Conservation (phyloP, 192 early-diverging fungal species). For the Geranomyces michiganensis region DNA sequence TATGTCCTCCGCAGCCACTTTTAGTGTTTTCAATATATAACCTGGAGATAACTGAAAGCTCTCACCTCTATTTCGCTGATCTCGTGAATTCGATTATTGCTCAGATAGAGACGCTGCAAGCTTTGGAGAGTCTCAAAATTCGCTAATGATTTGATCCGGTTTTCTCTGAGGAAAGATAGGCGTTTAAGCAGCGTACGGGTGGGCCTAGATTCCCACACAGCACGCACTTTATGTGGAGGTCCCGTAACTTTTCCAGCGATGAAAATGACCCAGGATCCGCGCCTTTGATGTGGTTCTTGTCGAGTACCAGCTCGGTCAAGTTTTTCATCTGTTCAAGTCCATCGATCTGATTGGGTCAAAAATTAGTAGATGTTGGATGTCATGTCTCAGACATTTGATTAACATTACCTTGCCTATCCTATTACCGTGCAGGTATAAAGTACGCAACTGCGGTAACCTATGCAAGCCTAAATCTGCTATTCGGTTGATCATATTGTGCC, state of each 20-base stretch:
- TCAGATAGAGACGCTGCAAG: constrained; percentile 52
- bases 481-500: constrained; percentile 52
- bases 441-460: constrained; percentile 50
- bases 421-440: constrained; percentile 60
- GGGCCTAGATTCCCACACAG: background rate
- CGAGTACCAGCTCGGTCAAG: constrained; percentile 57
- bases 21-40: background rate
- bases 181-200: background rate
- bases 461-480: constrained; percentile 59
- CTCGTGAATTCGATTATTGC: constrained; percentile 58
- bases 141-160: constrained; percentile 54
- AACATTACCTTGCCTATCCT: constrained; percentile 52
- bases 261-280: constrained; percentile 58
- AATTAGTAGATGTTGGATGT: background rate
- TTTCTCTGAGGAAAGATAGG: constrained; percentile 45
- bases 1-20: constrained; percentile 15
- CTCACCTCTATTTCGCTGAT: constrained; percentile 59
- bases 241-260: constrained; percentile 55
- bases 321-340: constrained; percentile 60
- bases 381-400: background rate
- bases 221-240: constrained; percentile 61
- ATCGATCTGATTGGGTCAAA: constrained; percentile 50
- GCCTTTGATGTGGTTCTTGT: constrained; percentile 64
- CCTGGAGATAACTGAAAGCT: background rate
- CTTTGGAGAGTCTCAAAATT: constrained; percentile 62